A percentile compares a stretch with the other conserved stretches of the same genome.
Evolutionary conservation across 306 rosid genomes (phyloP).

Genomic region (Castanospermum australe): DNA sequence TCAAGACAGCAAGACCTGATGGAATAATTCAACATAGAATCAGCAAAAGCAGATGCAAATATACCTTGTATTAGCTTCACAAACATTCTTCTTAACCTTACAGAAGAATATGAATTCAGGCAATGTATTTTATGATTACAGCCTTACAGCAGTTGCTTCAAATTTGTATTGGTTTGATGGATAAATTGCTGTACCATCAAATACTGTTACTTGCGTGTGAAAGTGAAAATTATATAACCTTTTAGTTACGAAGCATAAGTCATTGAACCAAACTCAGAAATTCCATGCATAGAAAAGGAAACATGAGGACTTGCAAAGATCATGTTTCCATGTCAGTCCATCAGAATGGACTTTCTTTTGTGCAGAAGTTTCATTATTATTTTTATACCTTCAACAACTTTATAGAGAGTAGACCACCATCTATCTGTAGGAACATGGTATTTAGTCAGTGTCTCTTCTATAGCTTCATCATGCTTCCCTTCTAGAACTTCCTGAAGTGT

Average conservation of each 20-base stretch:
- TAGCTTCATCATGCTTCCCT: slow-evolving; percentile 59
- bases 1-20: slow-evolving; percentile 61
- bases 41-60: neutral
- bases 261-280: neutral
- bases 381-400: slow-evolving; percentile 65
- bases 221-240: neutral
- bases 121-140: neutral
- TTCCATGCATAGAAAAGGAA: neutral
- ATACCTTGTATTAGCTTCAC: neutral
- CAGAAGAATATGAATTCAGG: neutral
- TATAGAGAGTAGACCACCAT: slow-evolving; percentile 75
- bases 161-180: neutral
- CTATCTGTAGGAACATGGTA: slow-evolving; percentile 45
- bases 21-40: neutral
- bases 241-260: neutral
- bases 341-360: neutral
- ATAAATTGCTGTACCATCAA: neutral
- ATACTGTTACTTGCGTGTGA: neutral
- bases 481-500: slow-evolving; percentile 69
- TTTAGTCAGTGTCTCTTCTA: slow-evolving; percentile 41
- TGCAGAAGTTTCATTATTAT: neutral
- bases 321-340: neutral
- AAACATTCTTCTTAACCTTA: neutral
- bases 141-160: neutral
- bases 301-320: neutral